Evolutionary conservation across 805 yeast species (phyloP).

Genomic region (Yarrowia hollandica): DNA sequence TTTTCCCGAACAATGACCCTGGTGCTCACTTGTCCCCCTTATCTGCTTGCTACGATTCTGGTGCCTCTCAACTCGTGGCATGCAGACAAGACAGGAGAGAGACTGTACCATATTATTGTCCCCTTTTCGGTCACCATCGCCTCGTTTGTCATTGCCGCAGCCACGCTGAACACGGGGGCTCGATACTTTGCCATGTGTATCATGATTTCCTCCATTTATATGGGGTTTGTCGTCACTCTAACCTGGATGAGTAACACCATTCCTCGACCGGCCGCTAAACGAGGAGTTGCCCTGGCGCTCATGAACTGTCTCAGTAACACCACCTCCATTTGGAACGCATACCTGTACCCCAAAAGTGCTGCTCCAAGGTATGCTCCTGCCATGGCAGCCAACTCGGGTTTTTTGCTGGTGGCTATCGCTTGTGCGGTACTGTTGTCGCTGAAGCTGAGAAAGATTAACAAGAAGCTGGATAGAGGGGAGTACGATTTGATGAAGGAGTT

Average conservation of each 20-base stretch:
- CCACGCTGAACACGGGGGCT: slow-evolving; percentile 56
- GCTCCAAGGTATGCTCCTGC: slow-evolving; percentile 32
- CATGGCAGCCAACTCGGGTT: slow-evolving; percentile 31
- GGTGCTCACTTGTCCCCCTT: slow-evolving; percentile 62
- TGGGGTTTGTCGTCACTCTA: slow-evolving; percentile 53
- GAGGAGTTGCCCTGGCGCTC: slow-evolving; percentile 57
- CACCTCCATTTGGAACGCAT: slow-evolving; percentile 32
- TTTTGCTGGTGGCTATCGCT: slow-evolving; percentile 26
- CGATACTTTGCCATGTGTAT: slow-evolving; percentile 57
- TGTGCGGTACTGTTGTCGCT: slow-evolving; percentile 12
- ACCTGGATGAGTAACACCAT: slow-evolving; percentile 59
- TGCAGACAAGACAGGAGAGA: slow-evolving; percentile 58
- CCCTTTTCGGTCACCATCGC: slow-evolving; percentile 48
- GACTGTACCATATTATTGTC: slow-evolving; percentile 51
- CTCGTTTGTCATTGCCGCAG: slow-evolving; percentile 31
- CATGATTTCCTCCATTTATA: slow-evolving; percentile 57
- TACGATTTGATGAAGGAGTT: slow-evolving; percentile 31
- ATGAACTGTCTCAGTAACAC: slow-evolving; percentile 44
- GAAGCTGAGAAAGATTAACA: slow-evolving; percentile 29
- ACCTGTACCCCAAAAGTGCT: slow-evolving; percentile 30
- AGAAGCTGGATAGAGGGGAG: slow-evolving; percentile 31
- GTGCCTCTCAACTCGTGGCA: slow-evolving; percentile 57
- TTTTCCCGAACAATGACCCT: slow-evolving; percentile 53
- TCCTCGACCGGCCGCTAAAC: slow-evolving; percentile 59
- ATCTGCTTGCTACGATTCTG: slow-evolving; percentile 51